Evolutionary conservation across 2,329 filamentous ascomycete genomes (phyloP), one percentile per base, ranked within the genome.

Genomic region (Colletotrichum scovillei): DNA sequence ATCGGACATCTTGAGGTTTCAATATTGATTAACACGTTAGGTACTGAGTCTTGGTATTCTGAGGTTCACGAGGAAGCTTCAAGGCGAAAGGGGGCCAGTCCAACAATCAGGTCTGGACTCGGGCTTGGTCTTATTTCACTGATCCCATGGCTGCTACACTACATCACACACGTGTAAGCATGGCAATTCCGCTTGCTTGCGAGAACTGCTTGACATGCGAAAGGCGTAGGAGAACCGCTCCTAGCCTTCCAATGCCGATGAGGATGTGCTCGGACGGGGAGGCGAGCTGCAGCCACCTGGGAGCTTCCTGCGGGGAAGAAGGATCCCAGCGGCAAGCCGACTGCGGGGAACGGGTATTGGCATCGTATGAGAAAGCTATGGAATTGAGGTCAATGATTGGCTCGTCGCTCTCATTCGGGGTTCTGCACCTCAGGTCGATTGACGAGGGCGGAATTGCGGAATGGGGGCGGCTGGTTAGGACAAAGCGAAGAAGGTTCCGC

Each of bases 291-390:
- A 57, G 19, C n/a, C 49, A 9, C 42, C 56, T 16, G 24, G n/a
- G 65, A 72, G 69, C 30, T 14, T 64, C 30, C 58, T 72, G 69
- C 65, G 69, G 69, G 65, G 69, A 67, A 72, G n/a, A 28, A 38
- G 65, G 65, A 30, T 59, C 57, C 42, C 65, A n/a, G 46, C 64
- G 69, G 58, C 58, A 53, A 5, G 52, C 11, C 5, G 8, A 7
- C 24, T 72, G 65, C 52, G 58, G 49, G 30, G 30, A 59, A 66
- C 16, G 16, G 12, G 9, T 16, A 7, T 49, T 12, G 11, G 42
- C 42, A 22, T 49, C 42, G 19, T 49, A 11, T 49, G 19, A 49
- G 42, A 5, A 16, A 9, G 42, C 42, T 49, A 11, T 49, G 42
- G 19, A 22, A 49, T 11, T 22, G 42, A 22, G 19, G 0, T 1